phyloP scores from a whole-genome alignment of 352 stramenopile species.

The Phytophthora macrochlamydospora region DNA sequence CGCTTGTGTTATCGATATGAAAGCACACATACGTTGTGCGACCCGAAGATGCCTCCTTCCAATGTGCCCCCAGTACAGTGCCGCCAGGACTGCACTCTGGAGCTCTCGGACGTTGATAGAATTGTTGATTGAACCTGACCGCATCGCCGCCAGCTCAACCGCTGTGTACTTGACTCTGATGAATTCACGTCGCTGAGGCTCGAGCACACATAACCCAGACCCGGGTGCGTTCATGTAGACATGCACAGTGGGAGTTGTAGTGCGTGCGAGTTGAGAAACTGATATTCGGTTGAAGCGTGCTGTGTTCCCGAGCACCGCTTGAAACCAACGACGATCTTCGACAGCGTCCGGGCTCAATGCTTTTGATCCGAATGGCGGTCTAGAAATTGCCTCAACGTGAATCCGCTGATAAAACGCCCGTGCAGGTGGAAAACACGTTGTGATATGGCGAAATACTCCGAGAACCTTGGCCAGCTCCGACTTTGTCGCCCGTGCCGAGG shows the following conservation, averaged over 20 bases:
- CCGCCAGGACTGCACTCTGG: slow-evolving; percentile 4
- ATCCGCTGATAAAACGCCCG: not conserved
- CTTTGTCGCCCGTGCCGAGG: not conserved
- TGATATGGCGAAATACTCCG: slow-evolving; percentile 4
- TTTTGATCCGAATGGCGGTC: not conserved
- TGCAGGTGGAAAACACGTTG: not conserved
- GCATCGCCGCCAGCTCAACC: not conserved
- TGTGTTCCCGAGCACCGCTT: not conserved
- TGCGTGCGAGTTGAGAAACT: not conserved
- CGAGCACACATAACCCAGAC: slow-evolving; percentile 3
- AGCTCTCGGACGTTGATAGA: slow-evolving; percentile 16
- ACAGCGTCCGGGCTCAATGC: not conserved
- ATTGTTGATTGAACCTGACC: not conserved
- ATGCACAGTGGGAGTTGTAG: not conserved
- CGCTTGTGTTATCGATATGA: too few relatives aligned
- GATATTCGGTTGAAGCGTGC: slow-evolving; percentile 8
- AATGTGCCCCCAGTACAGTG: slow-evolving; percentile 6
- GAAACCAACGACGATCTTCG: slow-evolving; percentile 9
- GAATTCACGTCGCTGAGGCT: not conserved
- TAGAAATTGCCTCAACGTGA: not conserved
- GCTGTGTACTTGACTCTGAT: slow-evolving; percentile 1
- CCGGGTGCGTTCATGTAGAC: slow-evolving; percentile 15
- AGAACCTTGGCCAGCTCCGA: slow-evolving; percentile 1
- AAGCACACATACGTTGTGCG: not conserved
- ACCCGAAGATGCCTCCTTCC: not conserved